Conservation (phyloP, 257 asterid species). For the Sherardia arvensis region DNA sequence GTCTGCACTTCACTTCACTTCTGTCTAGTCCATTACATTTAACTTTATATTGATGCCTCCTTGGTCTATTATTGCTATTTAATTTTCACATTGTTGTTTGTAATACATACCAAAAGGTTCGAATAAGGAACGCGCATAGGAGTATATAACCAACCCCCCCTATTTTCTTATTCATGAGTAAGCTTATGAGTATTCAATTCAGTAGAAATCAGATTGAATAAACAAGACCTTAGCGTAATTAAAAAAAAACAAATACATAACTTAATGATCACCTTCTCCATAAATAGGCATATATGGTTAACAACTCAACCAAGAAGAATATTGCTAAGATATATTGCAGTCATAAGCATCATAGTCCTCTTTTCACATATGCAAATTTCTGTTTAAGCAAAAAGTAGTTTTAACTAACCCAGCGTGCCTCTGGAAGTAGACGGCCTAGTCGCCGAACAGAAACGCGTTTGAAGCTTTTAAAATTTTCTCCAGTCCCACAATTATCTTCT, state of each 20-base stretch:
- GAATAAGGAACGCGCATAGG: no score
- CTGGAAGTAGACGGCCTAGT: slow-evolving; percentile 85
- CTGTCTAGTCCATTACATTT: background rate
- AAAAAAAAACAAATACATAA: background rate
- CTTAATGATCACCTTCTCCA: background rate
- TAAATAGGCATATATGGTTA: background rate
- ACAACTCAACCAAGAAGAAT: background rate
- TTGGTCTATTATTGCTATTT: background rate
- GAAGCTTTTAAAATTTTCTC: slow-evolving; percentile 45
- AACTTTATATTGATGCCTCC: background rate
- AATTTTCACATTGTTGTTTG: no score
- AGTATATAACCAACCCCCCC: no score
- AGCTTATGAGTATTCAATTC: no score
- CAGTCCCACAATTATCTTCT: slow-evolving; percentile 32
- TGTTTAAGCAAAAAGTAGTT: slow-evolving; percentile 2
- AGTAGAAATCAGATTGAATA: background rate
- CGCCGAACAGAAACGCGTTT: slow-evolving; percentile 66
- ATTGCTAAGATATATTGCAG: background rate
- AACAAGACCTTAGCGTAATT: background rate
- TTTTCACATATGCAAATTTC: background rate
- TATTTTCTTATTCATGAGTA: no score
- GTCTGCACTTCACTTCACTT: no score
- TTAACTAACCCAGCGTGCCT: slow-evolving; percentile 70
- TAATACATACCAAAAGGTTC: no score
- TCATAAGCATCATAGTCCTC: background rate